These are phyloP conservation scores for Scalesia atractyloides DNA, from an alignment of 129 eudicot genomes.

Conservation along the genomic window DNA sequence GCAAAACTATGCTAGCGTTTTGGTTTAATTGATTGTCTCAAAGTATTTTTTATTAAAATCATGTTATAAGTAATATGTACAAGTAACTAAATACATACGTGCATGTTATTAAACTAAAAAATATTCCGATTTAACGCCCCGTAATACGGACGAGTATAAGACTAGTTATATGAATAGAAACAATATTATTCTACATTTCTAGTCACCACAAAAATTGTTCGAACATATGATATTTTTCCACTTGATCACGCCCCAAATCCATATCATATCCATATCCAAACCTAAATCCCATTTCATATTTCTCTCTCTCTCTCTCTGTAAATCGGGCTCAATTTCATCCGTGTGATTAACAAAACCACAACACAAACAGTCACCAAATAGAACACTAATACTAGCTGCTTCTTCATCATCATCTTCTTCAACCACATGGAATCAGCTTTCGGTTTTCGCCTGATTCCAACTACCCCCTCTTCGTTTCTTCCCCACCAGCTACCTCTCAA, in stretches of 20 bases:
- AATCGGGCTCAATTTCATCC: slow-evolving; percentile 18
- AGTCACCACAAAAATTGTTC: slow-evolving; percentile 1
- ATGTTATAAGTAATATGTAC: no score
- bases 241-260: neutral
- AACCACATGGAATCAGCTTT: slow-evolving; percentile 64
- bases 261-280: slow-evolving; percentile 8
- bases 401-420: slow-evolving; percentile 28
- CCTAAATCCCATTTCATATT: neutral
- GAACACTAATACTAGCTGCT: neutral
- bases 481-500: slow-evolving; percentile 33
- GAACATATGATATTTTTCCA: slow-evolving; percentile 12
- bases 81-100: no score
- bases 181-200: slow-evolving; percentile 18
- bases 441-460: slow-evolving; percentile 47
- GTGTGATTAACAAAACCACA: neutral
- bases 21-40: no score
- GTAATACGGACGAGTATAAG: no score
- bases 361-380: slow-evolving; percentile 23
- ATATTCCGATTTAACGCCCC: no score
- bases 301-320: neutral
- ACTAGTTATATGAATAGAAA: slow-evolving; percentile 28
- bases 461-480: slow-evolving; percentile 46
- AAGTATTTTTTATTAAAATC: no score
- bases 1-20: no score
- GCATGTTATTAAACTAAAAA: no score